These are phyloP conservation scores for Kodamaea neixiangensis DNA, from an alignment of 805 yeast genomes.

Conservation along the genomic window DNA sequence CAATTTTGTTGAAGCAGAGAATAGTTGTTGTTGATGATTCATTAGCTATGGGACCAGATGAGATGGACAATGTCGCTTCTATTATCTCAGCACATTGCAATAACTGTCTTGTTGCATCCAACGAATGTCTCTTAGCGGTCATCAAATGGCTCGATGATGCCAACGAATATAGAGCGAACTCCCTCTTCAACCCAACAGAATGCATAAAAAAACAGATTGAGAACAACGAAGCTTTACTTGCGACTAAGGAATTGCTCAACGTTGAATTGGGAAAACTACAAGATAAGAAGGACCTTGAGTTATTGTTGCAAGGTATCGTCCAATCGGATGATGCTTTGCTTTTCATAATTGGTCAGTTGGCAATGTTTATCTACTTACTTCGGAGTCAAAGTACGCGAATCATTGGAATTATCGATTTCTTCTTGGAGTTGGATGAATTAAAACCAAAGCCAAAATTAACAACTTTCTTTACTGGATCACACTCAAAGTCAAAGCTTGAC, in stretches of 20 bases:
- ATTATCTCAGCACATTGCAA: conserved; percentile 21
- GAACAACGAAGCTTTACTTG: conserved; percentile 16
- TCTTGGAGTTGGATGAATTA: conserved; percentile 22
- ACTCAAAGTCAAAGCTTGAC: conserved; percentile 4
- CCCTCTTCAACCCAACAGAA: conserved; percentile 12
- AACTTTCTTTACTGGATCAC: conserved; percentile 17
- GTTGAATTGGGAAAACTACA: conserved; percentile 11
- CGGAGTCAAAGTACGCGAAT: conserved; percentile 18
- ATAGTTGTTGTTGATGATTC: conserved; percentile 16
- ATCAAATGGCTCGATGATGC: conserved; percentile 31
- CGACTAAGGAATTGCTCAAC: conserved; percentile 14
- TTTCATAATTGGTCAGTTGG: conserved; percentile 26
- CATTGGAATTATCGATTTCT: conserved; percentile 19
- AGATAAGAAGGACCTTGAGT: conserved; percentile 9
- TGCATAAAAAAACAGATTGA: conserved; percentile 18
- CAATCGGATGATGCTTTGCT: conserved; percentile 28
- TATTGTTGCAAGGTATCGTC: conserved; percentile 7
- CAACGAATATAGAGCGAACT: conserved; percentile 27
- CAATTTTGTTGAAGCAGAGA: conserved; percentile 19
- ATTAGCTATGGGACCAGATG: conserved; percentile 17
- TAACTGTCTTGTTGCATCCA: conserved; percentile 18
- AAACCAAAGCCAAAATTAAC: conserved; percentile 22
- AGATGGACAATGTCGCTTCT: conserved; percentile 28
- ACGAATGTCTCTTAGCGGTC: conserved; percentile 19
- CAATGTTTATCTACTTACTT: conserved; percentile 22